Evolutionary conservation across 2,329 filamentous ascomycete species (phyloP), one percentile per base, ranked within the genome.

Genomic region (Claviceps sp.): DNA sequence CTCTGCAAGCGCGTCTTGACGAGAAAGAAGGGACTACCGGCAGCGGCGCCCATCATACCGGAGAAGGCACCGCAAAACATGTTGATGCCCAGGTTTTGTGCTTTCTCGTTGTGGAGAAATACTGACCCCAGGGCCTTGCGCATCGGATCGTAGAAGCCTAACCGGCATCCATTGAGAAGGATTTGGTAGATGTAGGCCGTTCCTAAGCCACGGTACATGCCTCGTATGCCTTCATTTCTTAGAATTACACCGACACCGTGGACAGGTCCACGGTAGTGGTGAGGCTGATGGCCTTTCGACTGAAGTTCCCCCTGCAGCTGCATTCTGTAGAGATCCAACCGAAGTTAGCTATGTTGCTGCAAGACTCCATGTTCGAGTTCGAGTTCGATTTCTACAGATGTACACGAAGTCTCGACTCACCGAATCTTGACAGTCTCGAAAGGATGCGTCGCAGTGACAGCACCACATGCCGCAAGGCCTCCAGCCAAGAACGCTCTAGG

Each of bases 361-460:
- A 34, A 34, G 29, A 11, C 29, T 34, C 29, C n/a, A 26, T 11
- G 5, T 45, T 3, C n/a, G 16, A 9, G 11, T 45, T 45, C n/a
- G 4, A 14, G 20, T 22, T 46, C 20, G 36, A 2, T n/a, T 22
- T 7, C n/a, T 43, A 5, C 8, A 20, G 8, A 11, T 16, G 34
- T 5, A n/a, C 2, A 13, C n/a, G 43, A 39, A 8, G 47, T 29
- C 29, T 37, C 17, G 64, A 59, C 76, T 65, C 75, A 90, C 85
- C 90, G 86, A 66, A 97, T 97, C 79, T 98, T 98, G 67, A 98
- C 89, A 13, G 91, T 97, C 72, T 98, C 93, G 72, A 97, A 97
- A 52, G 90, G 90, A 70, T 98, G 93, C 49, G 93, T 97, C 58
- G 94, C 90, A 42, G 91, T 97, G 53, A 98, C 93, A 58, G 93